Base-by-base conservation (phyloP, 164 flowering plant genomes). In the Annona cherimola region DNA sequence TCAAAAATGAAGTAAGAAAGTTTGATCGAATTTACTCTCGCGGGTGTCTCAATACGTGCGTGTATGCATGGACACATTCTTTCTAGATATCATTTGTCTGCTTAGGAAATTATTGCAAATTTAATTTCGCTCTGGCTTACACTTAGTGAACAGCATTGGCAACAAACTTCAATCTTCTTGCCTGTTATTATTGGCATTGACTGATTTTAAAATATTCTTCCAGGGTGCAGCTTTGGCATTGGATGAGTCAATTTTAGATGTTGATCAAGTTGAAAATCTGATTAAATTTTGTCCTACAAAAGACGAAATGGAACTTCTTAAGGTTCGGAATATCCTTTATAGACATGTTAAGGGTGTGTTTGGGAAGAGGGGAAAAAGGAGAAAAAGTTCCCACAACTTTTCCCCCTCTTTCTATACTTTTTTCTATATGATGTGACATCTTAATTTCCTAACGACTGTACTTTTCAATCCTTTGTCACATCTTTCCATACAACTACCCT, bases 281-380 rank as follows among this genome's bases (percentile, higher is more conserved):
- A 90, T 93, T 65, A 95, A 95, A 68, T 90, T 90, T 73, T 91
- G 99, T 81, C 99, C 99, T 43, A 90, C 98, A 40, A 95, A 95
- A 79, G 99, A 91, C 76, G 99, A 95, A 80, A 95, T 95, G 98
- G 99, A 95, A 76, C 92, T 86, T 79, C 87, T 95, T 6, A 95
- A 90, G 98, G 99, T 93, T 11, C 14, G 57, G 72, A 67, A 44
- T 62, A 72, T 67, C 57, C 14, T 8, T 8, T 50, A 16, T 16
- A 50, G n/a, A n/a, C n/a, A n/a, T n/a, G n/a, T n/a, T n/a, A n/a
- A n/a, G n/a, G n/a, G n/a, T n/a, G n/a, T n/a, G n/a, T n/a, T n/a
- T n/a, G n/a, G n/a, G n/a, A n/a, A n/a, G n/a, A n/a, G n/a, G n/a
- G n/a, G n/a, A n/a, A n/a, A n/a, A n/a, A n/a, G n/a, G n/a, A n/a